phyloP scores from a whole-genome alignment of 148 eudicot genomes.

The Spergularia marina region DNA sequence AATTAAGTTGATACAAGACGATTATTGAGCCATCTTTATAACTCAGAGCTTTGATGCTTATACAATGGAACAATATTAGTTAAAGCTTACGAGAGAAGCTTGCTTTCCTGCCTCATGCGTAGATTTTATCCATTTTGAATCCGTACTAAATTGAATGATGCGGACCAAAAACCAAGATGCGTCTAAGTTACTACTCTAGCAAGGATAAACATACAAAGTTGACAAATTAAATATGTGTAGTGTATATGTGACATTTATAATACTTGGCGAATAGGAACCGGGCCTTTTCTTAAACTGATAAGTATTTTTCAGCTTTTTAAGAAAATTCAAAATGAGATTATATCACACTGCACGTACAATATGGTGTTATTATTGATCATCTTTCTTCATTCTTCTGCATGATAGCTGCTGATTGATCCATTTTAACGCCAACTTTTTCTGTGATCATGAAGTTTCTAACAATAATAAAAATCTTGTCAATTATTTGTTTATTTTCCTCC shows the following conservation, averaged over 20 bases:
- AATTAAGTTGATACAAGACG: too few species aligned
- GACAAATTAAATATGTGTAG: background rate
- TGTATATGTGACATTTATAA: background rate
- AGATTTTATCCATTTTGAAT: too few species aligned
- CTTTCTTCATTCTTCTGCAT: background rate
- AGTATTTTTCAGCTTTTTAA: background rate
- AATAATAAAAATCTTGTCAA: background rate
- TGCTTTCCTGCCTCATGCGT: too few species aligned
- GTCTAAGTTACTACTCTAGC: too few species aligned
- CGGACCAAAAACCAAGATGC: too few species aligned
- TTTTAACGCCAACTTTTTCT: slow-evolving; percentile 2
- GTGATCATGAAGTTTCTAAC: background rate
- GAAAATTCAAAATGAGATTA: background rate
- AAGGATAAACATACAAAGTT: background rate
- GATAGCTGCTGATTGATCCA: background rate
- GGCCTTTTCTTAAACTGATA: background rate
- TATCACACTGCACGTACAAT: background rate
- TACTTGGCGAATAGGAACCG: background rate
- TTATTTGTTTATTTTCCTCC: background rate
- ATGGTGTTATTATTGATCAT: background rate
- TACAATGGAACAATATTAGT: too few species aligned
- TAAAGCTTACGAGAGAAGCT: too few species aligned
- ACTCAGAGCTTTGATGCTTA: too few species aligned
- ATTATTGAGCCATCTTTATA: too few species aligned
- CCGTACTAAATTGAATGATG: too few species aligned